Evolutionary conservation across 148 eudicot species (phyloP), one percentile per base, ranked within the genome.

Genomic region (Spergularia bocconei): DNA sequence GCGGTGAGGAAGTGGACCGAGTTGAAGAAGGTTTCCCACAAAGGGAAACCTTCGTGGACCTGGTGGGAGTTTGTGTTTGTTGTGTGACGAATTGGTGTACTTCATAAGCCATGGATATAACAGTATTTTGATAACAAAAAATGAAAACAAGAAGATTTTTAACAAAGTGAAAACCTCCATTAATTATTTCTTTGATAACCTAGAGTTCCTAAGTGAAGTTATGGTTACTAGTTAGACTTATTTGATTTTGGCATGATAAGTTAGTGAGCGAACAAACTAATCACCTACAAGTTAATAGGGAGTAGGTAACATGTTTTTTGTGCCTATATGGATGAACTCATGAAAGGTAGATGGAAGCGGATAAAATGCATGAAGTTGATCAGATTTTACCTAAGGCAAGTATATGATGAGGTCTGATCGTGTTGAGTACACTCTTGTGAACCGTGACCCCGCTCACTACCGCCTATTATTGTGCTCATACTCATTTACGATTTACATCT

Each of bases 1-100:
- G 13, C 97, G 86, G 52, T 96, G 99, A 2, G 98, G 99, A 7
- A 89, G 81, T 44, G 76, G 87, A 55, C 97, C 87, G 41, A 96
- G 61, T 63, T 92, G 99, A 72, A 92, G 93, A 66, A 95, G 94
- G 82, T 96, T 96, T 29, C 98, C 99, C 5, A 96, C 80, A 14
- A 96, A 78, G 72, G 98, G 98, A 94, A 97, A 91, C 69, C 87
- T 70, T 13, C 85, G 81, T 10, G 99, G 99, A 11, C 99, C 99
- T 0, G 97, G 99, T 1, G 97, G 94, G 5, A 92, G 96, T n/a
- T 61, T 83, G 54, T 70, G 39, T 3, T 78, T 33, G 56, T 64
- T 20, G 39, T 23, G 33, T 41, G 52, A 29, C 36, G 4, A 20
- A 1, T 64, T 56, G 63, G 44, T 7, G 20, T 47, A 61, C 50